Evolutionary conservation across 139 green algal genomes (phyloP).

Genomic region (Micromonas commoda): DNA sequence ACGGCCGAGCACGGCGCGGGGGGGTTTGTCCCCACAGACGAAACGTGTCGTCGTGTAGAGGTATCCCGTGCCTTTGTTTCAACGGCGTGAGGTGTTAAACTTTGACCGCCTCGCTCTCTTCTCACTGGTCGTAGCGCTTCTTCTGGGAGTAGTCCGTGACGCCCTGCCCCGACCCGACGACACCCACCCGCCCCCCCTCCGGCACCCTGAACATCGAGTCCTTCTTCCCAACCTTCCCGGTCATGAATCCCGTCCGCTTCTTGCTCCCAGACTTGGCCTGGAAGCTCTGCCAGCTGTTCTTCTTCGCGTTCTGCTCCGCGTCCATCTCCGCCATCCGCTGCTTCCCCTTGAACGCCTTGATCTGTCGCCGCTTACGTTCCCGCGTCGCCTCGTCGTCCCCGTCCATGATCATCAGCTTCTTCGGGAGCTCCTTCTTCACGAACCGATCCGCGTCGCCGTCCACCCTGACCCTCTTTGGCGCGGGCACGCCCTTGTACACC

Average conservation of each 20-base stretch:
- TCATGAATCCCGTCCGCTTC: conserved; percentile 1
- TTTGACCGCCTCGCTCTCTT: no score
- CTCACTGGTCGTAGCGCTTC: neutral
- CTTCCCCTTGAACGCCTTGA: conserved; percentile 20
- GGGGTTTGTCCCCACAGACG: no score
- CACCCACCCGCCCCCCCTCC: neutral
- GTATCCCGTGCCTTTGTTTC: no score
- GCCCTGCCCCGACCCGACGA: neutral
- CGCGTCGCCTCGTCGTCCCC: conserved; percentile 16
- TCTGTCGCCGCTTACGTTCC: neutral
- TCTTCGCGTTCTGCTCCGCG: neutral
- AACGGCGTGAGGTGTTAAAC: no score
- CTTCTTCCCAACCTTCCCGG: neutral
- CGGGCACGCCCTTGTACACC: conserved; percentile 26
- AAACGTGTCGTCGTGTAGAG: no score
- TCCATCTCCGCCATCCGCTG: neutral
- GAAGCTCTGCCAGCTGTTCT: conserved; percentile 6
- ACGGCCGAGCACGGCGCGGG: no score
- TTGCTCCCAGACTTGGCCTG: neutral
- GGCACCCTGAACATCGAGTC: neutral
- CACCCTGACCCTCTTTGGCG: conserved; percentile 3
- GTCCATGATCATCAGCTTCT: conserved; percentile 18
- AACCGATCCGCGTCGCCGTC: neutral
- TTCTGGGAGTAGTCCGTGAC: neutral
- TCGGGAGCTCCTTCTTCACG: conserved; percentile 18